phyloP scores from a whole-genome alignment of 2,329 filamentous ascomycete species.

The Amylocarpus encephaloides region DNA sequence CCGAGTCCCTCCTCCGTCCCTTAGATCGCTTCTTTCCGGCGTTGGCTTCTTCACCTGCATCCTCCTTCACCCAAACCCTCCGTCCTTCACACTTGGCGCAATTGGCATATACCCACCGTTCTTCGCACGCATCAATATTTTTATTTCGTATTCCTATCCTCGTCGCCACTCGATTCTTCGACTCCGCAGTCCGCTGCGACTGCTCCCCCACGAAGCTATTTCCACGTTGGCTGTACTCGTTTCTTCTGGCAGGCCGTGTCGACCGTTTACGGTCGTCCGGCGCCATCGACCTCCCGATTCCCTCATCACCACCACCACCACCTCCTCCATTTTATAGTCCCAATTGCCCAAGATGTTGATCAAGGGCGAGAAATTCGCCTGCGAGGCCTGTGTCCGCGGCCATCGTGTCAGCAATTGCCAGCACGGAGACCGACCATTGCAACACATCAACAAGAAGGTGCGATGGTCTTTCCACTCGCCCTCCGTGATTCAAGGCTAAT shows the following conservation, averaged over 20 bases:
- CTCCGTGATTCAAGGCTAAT: not conserved
- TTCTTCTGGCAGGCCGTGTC: conserved; percentile 22
- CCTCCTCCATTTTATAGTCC: conserved; percentile 16
- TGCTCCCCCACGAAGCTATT: conserved; percentile 26
- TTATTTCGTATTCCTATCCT: conserved; percentile 13
- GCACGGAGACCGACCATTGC: conserved; percentile 83
- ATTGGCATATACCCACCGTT: conserved; percentile 22
- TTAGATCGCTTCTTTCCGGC: conserved; percentile 25
- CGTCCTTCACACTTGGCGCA: conserved; percentile 26
- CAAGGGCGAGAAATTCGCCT: conserved; percentile 96
- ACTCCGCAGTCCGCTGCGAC: conserved; percentile 29
- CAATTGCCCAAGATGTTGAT: conserved; percentile 58
- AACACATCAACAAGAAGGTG: conserved; percentile 88
- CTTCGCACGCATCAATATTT: not conserved
- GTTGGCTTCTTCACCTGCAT: conserved; percentile 27
- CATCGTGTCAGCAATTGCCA: conserved; percentile 99
- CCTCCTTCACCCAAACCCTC: too few species aligned
- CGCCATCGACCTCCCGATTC: conserved; percentile 8
- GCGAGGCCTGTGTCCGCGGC: conserved; percentile 85
- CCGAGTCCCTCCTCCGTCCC: too few species aligned
- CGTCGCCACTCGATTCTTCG: conserved; percentile 30
- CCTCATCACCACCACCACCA: conserved; percentile 17
- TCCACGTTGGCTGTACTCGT: conserved; percentile 24
- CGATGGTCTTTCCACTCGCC: conserved; percentile 1
- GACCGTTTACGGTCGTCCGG: conserved; percentile 27